phyloP scores from a whole-genome alignment of 306 rosid genomes.

The Pueraria montana region DNA sequence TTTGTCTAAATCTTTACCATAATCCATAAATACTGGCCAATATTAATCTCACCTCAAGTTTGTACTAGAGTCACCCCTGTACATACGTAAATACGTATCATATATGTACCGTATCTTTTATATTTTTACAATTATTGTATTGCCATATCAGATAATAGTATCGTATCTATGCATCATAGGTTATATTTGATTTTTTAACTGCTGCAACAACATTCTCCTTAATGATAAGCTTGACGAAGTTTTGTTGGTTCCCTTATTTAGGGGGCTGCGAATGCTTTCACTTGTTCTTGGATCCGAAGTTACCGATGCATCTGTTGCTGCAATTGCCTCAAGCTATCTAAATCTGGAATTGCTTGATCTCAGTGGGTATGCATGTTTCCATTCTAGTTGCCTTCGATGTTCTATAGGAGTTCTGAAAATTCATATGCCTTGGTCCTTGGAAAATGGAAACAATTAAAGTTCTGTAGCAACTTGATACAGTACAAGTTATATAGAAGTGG shows the following conservation, averaged over 20 bases:
- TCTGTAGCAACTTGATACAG: constrained; percentile 12
- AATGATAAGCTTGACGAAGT: constrained; percentile 33
- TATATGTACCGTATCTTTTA: not conserved
- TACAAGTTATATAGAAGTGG: not conserved
- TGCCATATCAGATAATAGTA: not conserved
- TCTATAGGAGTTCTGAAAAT: not conserved
- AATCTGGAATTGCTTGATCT: constrained; percentile 88
- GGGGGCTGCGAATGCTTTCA: constrained; percentile 90
- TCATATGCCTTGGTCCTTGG: not conserved
- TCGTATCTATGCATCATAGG: not conserved
- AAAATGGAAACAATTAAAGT: not conserved
- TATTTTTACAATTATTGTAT: not conserved
- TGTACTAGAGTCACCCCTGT: too few species aligned
- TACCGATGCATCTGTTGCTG: constrained; percentile 98
- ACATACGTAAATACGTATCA: too few species aligned
- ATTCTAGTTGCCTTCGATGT: constrained; percentile 22
- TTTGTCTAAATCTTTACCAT: constrained; percentile 46
- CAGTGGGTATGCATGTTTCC: constrained; percentile 77
- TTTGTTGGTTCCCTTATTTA: constrained; percentile 38
- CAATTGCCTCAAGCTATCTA: constrained; percentile 87
- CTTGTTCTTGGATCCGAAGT: constrained; percentile 96
- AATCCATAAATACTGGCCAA: not conserved
- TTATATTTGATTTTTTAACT: not conserved
- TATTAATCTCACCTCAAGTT: not conserved
- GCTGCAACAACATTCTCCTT: not conserved